These are phyloP conservation scores for Pyrus pyrifolia DNA, from an alignment of 306 rosid species.

Conservation along the genomic window DNA sequence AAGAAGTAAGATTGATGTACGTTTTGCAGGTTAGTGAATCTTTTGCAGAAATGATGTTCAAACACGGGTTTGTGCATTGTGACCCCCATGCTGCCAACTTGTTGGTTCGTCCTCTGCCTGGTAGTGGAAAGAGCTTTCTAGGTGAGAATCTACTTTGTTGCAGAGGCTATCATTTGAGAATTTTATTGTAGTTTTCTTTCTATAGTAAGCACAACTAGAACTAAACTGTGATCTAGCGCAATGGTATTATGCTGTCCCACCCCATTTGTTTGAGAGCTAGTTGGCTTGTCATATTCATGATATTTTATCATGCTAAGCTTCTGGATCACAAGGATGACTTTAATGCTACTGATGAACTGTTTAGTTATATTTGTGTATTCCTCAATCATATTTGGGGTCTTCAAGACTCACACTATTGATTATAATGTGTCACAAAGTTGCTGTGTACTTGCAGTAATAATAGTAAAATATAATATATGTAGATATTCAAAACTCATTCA, in stretches of 20 bases:
- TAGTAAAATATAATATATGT: not conserved
- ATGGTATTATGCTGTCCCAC: not conserved
- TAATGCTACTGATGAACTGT: not conserved
- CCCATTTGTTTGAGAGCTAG: not conserved
- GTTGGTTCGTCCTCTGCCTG: constrained; percentile 80
- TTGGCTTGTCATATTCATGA: not conserved
- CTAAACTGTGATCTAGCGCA: not conserved
- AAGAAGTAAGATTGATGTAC: constrained; percentile 12
- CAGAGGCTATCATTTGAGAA: not conserved
- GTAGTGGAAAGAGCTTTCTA: constrained; percentile 45
- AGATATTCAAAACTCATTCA: not conserved
- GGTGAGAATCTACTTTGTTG: constrained; percentile 42
- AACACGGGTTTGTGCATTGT: constrained; percentile 97
- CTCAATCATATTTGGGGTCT: not conserved
- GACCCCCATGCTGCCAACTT: constrained; percentile 97
- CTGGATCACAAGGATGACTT: not conserved
- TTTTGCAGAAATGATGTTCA: constrained; percentile 99
- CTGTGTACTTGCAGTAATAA: not conserved
- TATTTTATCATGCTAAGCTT: not conserved
- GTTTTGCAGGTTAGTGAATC: constrained; percentile 74
- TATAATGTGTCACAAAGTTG: not conserved
- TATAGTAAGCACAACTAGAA: not conserved
- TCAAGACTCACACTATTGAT: not conserved
- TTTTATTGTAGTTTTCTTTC: not conserved
- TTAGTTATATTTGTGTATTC: not conserved